phyloP scores from a whole-genome alignment of 371 early-diverging fungal species.

The Fennellomyces sp. region DNA sequence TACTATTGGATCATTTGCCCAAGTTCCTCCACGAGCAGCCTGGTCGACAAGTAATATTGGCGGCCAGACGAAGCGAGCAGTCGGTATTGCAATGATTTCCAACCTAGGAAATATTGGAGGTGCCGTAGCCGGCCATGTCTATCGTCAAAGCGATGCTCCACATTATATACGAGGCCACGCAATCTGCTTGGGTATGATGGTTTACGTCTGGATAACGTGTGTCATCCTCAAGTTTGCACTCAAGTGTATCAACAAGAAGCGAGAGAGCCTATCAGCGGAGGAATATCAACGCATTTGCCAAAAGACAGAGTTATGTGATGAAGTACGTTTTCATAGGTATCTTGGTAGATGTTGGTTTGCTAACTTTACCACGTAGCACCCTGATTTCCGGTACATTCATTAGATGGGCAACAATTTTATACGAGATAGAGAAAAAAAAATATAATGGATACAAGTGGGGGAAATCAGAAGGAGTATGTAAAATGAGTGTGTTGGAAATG shows the following conservation, averaged over 20 bases:
- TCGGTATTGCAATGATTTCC: conserved; percentile 59
- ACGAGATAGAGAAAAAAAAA: no score
- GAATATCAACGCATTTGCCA: conserved; percentile 41
- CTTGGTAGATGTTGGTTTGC: neutral
- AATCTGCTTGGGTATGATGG: conserved; percentile 45
- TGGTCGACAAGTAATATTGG: conserved; percentile 67
- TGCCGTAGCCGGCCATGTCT: conserved; percentile 62
- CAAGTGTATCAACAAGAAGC: conserved; percentile 7
- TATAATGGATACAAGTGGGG: neutral
- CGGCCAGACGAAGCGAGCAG: conserved; percentile 68
- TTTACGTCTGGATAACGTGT: conserved; percentile 37
- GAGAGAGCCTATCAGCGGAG: conserved; percentile 26
- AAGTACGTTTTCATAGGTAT: conserved; percentile 15
- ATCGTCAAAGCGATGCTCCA: conserved; percentile 62
- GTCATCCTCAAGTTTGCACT: conserved; percentile 46
- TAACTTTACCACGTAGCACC: conserved; percentile 32
- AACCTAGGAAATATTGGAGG: conserved; percentile 54
- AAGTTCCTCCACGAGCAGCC: conserved; percentile 57
- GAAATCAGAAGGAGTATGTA: no score
- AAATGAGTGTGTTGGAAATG: no score
- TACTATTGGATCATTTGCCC: conserved; percentile 55
- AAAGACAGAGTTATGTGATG: conserved; percentile 55
- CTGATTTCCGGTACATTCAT: conserved; percentile 54
- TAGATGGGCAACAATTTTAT: neutral
- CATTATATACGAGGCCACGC: conserved; percentile 52